These are phyloP conservation scores for Nemania sp. DNA, from an alignment of 2,329 filamentous ascomycete species.

Conservation along the genomic window DNA sequence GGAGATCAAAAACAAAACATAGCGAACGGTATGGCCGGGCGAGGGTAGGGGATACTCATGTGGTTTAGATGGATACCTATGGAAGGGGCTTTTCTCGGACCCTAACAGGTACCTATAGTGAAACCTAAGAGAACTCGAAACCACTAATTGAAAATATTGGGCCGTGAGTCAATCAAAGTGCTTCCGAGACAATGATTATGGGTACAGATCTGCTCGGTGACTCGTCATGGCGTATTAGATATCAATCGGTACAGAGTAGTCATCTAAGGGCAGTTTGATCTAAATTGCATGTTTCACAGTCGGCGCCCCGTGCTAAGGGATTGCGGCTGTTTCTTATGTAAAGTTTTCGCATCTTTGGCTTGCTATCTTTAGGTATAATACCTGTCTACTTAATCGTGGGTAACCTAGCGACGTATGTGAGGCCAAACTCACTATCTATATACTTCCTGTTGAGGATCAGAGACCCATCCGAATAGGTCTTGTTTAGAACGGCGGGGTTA, in stretches of 20 bases:
- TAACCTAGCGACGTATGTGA: background rate
- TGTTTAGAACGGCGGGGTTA: background rate
- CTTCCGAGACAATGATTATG: background rate
- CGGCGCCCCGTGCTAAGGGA: background rate
- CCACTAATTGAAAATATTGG: background rate
- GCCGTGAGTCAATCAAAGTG: background rate
- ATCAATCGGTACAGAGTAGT: background rate
- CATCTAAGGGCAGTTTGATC: background rate
- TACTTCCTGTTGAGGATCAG: background rate
- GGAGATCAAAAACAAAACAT: background rate
- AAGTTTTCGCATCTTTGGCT: background rate
- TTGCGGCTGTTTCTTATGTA: background rate
- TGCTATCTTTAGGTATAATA: background rate
- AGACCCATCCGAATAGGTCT: background rate
- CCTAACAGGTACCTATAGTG: background rate
- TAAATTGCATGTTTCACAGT: background rate
- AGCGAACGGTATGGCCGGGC: background rate
- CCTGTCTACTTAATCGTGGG: background rate
- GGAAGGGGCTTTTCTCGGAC: background rate
- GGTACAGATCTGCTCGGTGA: background rate
- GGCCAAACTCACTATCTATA: background rate
- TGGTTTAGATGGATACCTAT: constrained; percentile 5
- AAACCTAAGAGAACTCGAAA: background rate
- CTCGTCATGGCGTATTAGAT: background rate
- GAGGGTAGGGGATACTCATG: background rate